Base-by-base conservation (phyloP, 768 basidiomycete genomes). In the Podaxis carcinomalis region DNA sequence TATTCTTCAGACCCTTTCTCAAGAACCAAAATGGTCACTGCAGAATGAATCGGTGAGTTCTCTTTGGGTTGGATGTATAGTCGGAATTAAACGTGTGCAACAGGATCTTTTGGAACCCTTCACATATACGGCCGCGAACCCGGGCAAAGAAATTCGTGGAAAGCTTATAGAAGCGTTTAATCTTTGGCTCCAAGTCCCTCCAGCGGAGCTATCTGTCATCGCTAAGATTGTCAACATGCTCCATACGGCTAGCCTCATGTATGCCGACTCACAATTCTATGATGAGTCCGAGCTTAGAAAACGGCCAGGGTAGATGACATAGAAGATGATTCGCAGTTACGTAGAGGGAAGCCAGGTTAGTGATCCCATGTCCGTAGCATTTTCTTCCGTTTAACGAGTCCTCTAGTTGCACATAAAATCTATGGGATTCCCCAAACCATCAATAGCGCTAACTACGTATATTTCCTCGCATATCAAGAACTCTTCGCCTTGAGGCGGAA, bases 371-470 rank as follows among this genome's bases (percentile, higher is more conserved):
- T 19, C 35, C 46, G 16, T 16, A 21, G 7, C 3, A 37, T 19
- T 50, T 25, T 28, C 44, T 49, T 44, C n/a, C 36, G 35, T 35
- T 27, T 27, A 16, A 56, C 23, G 13, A 19, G 49, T n/a, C 49
- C 39, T 60, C 0, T 63, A 88, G 95, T 95, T 23, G 86, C 93
- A 0, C 95, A 99, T 77, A 93, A 92, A 77, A 96, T 99, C 65
- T 99, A 96, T 67, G 96, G 96, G 1, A 77, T 97, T 2, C 93
- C 96, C 0, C 96, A 98, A 70, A 97, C 96, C 0, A 95, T 99
- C 76, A 99, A 99, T 71, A 87, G 90, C 0, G 96, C 96, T 0
- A 98, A 97, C 69, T 98, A 98, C 65, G 93, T 95, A 28, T 98
- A 96, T 70, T 99, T 98, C 69, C 83, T 93, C 46, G 96, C 95